Evolutionary conservation across 2,329 filamentous ascomycete species (phyloP), one percentile per base, ranked within the genome.

Genomic region (Ophiocordyceps camponoti-saundersi): DNA sequence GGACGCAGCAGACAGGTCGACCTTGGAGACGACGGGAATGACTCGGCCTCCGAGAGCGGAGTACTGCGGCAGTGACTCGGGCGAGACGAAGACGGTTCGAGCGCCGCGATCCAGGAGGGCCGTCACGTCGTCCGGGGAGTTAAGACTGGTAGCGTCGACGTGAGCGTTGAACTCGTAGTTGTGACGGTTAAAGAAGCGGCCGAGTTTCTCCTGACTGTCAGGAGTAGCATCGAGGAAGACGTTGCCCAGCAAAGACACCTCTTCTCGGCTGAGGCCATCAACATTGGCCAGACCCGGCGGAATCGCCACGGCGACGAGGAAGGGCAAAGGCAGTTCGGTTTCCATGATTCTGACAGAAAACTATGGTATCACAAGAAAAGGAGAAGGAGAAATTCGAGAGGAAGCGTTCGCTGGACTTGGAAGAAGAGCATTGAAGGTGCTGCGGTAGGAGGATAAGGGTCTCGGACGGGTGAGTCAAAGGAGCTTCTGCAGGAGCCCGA

Each of bases 61-160:
- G 49, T 75, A 74, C 46, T 71, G 65, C 10, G 70, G 68, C 46
- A 93, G 68, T 59, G 87, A 82, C 48, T 79, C 72, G 44, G 80
- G 74, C 18, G 75, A 74, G 45, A 95, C 84, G 61, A 96, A 92
- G 51, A 92, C 82, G 60, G 82, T 92, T 46, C 80, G 77, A 7
- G 88, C 87, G 49, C 92, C 92, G 52, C 80, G 77, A 61, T 98
- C 85, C 48, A 98, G 77, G 34, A 96, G 72, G 44, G 83, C 75
- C 47, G 90, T 67, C 34, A 96, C 70, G 52, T 93, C 83, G 53
- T 88, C 82, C 47, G 70, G 68, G 12, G 79, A 79, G 30, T 75
- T 63, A 39, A 96, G 71, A 21, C 67, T 66, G 5, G 84, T 82
- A 45, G 80, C 87, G 56, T 95, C 86, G 53, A 95, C 75, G 61